Conservation (phyloP, 441 rosid species). For the California macrophylla region DNA sequence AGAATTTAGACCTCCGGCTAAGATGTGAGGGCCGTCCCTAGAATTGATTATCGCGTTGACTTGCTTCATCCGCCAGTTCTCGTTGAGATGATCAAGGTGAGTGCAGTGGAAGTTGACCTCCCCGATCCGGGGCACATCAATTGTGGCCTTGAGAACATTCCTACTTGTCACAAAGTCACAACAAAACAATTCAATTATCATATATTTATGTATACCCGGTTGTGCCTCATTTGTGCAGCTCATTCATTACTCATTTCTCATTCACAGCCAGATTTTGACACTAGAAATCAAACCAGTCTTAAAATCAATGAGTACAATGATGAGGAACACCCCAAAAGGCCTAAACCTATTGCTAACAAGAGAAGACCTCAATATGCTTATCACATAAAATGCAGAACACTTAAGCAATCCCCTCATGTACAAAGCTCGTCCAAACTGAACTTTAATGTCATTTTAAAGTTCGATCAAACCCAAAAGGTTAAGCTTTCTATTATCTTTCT, state of each 20-base stretch:
- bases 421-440: too few species aligned
- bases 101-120: conserved; percentile 73
- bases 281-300: not conserved
- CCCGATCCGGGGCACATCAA: conserved; percentile 73
- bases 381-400: too few species aligned
- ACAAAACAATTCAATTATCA: not conserved
- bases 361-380: too few species aligned
- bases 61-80: conserved; percentile 84
- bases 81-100: conserved; percentile 82
- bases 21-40: conserved; percentile 50
- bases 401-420: too few species aligned
- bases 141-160: conserved; percentile 74
- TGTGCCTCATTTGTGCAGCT: too few species aligned
- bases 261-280: too few species aligned
- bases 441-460: too few species aligned
- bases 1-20: conserved; percentile 70
- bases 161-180: conserved; percentile 23
- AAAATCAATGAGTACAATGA: not conserved
- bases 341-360: too few species aligned
- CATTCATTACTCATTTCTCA: too few species aligned
- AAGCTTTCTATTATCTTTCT: too few species aligned
- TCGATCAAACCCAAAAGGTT: too few species aligned
- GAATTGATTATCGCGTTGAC: conserved; percentile 51
- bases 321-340: too few species aligned
- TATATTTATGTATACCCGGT: not conserved